phyloP scores from a whole-genome alignment of 2,329 filamentous ascomycete genomes.

The Nannizziopsis arthrosporioides region DNA sequence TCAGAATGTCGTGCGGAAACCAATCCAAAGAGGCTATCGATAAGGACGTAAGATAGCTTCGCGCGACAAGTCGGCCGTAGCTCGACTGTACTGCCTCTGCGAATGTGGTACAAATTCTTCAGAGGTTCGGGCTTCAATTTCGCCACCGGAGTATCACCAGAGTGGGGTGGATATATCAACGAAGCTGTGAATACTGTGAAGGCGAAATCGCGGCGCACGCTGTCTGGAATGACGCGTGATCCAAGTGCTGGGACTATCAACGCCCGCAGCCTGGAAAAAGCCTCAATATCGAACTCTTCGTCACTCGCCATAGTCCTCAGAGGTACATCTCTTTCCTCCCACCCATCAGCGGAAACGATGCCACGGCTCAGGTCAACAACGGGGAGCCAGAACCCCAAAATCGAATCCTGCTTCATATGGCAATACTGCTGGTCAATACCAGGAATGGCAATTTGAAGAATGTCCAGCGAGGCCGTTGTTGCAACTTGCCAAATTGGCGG shows the following conservation, averaged over 20 bases:
- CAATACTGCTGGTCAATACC: slow-evolving; percentile 41
- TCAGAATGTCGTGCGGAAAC: slow-evolving; percentile 44
- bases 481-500: slow-evolving; percentile 68
- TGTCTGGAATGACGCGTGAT: slow-evolving; percentile 51
- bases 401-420: slow-evolving; percentile 26
- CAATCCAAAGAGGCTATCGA: slow-evolving; percentile 65
- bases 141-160: slow-evolving; percentile 44
- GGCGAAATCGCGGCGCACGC: slow-evolving; percentile 57
- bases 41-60: slow-evolving; percentile 66
- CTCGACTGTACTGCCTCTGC: slow-evolving; percentile 61
- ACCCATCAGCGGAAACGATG: slow-evolving; percentile 56
- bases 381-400: slow-evolving; percentile 56
- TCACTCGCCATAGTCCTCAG: slow-evolving; percentile 48
- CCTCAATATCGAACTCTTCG: slow-evolving; percentile 67
- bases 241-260: slow-evolving; percentile 67
- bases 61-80: slow-evolving; percentile 53
- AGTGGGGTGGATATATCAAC: slow-evolving; percentile 61
- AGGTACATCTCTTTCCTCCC: slow-evolving; percentile 34
- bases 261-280: slow-evolving; percentile 53
- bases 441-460: slow-evolving; percentile 56
- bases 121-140: slow-evolving; percentile 43
- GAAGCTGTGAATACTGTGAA: slow-evolving; percentile 70
- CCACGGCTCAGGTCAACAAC: slow-evolving; percentile 55
- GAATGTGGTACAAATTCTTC: slow-evolving; percentile 49
- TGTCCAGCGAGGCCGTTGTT: slow-evolving; percentile 55